A percentile compares a stretch with the other conserved stretches of the same genome.
phyloP scores from a whole-genome alignment of 2,329 filamentous ascomycete species.

The Alternaria solani region DNA sequence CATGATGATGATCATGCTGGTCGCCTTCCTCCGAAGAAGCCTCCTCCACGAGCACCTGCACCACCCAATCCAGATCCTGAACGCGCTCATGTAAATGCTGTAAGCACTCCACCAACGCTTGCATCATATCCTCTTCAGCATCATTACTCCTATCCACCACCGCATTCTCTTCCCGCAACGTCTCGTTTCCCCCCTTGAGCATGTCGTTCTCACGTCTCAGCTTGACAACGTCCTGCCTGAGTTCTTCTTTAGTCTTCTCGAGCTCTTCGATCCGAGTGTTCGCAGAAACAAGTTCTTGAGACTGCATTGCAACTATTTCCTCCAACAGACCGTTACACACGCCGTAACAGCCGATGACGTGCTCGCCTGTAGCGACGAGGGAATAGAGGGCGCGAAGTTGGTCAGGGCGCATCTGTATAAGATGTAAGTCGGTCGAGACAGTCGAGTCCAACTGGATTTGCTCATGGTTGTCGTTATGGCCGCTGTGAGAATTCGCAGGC shows the following conservation, averaged over 20 bases:
- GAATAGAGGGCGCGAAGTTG: background rate
- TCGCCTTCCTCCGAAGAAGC: background rate
- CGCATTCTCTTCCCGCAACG: background rate
- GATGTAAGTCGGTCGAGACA: no score
- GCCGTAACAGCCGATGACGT: background rate
- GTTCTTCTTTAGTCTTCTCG: background rate
- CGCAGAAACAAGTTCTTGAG: background rate
- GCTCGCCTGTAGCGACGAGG: background rate
- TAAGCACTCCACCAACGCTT: background rate
- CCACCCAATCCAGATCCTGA: background rate
- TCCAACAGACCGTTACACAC: background rate
- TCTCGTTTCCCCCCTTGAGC: background rate
- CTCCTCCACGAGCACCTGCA: background rate
- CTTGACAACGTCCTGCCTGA: background rate
- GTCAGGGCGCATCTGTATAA: background rate
- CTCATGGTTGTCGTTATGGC: background rate
- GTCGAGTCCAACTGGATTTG: background rate
- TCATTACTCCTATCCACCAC: no score
- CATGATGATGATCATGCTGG: background rate
- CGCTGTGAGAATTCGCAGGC: background rate
- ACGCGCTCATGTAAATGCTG: background rate
- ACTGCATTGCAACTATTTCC: background rate
- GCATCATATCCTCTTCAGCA: background rate
- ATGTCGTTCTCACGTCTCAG: background rate
- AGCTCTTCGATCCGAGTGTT: background rate